Percentiles rank a stretch among this genome's conserved stretches.
Evolutionary conservation across 2,329 filamentous ascomycete genomes (phyloP).

Genomic region (Aaosphaeria arxii): DNA sequence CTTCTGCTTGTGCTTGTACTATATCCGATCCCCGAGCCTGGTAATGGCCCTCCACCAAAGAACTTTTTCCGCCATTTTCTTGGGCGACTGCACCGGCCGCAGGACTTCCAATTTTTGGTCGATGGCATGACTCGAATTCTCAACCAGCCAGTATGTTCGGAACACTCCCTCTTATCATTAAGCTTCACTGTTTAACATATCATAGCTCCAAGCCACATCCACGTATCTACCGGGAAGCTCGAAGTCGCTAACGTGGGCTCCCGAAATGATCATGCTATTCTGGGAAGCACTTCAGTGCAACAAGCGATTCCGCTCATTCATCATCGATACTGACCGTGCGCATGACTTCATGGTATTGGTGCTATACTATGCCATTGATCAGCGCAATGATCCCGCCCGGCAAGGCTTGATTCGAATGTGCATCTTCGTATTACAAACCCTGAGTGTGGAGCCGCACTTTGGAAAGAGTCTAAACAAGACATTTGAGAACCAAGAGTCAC

Average conservation of each 20-base stretch:
- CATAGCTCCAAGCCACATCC: conserved; percentile 72
- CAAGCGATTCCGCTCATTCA: conserved; percentile 92
- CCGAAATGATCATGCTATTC: conserved; percentile 94
- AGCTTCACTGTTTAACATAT: conserved; percentile 17
- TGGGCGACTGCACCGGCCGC: conserved; percentile 82
- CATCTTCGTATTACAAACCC: conserved; percentile 90
- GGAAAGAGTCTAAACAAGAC: conserved; percentile 83
- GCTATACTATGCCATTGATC: conserved; percentile 88
- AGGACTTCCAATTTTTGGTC: conserved; percentile 96
- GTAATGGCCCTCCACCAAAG: conserved; percentile 64
- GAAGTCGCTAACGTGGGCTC: conserved; percentile 77
- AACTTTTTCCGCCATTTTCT: conserved; percentile 95
- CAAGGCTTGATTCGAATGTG: conserved; percentile 96
- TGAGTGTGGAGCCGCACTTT: conserved; percentile 91
- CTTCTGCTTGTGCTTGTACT: conserved; percentile 81
- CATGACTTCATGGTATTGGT: conserved; percentile 91
- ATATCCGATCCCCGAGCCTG: conserved; percentile 81
- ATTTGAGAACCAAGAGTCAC: conserved; percentile 84
- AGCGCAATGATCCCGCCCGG: conserved; percentile 79
- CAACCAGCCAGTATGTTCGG: conserved; percentile 66
- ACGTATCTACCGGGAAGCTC: conserved; percentile 88
- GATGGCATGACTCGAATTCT: conserved; percentile 91
- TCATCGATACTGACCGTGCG: conserved; percentile 89
- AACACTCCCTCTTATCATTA: background rate
- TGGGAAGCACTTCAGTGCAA: conserved; percentile 98